Conservation (phyloP, 1,139 yeast species). For the Tardiomyces blankii region DNA sequence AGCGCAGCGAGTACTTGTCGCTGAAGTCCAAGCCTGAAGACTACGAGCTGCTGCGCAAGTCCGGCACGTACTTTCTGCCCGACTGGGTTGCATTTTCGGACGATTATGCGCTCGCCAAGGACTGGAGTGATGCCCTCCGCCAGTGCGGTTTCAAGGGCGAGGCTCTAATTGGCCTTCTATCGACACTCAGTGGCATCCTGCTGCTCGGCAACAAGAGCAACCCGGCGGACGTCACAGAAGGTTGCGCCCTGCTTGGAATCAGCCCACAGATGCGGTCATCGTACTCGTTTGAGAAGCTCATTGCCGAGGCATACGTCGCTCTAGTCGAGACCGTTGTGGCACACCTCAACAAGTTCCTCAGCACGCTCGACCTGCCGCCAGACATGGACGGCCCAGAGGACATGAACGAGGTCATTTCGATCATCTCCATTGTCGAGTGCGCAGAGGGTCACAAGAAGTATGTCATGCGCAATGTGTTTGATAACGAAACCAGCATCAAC, state of each 20-base stretch:
- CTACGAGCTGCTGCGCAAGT: conserved; percentile 23
- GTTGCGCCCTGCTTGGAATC: conserved; percentile 29
- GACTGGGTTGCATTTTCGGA: conserved; percentile 28
- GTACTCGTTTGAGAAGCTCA: conserved; percentile 22
- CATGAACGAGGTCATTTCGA: conserved; percentile 24
- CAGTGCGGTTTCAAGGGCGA: conserved; percentile 27
- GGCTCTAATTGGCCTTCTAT: conserved; percentile 22
- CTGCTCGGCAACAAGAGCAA: conserved; percentile 24
- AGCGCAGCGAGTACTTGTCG: conserved; percentile 21
- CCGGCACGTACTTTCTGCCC: conserved; percentile 25
- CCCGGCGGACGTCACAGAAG: conserved; percentile 27
- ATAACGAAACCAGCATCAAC: conserved; percentile 27
- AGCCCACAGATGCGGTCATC: conserved; percentile 20
- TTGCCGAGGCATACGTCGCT: conserved; percentile 23
- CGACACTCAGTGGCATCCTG: conserved; percentile 28
- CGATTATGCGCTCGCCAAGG: conserved; percentile 29
- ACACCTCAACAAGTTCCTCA: conserved; percentile 24
- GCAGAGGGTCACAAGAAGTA: conserved; percentile 15
- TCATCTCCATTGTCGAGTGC: conserved; percentile 27
- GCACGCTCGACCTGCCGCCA: conserved; percentile 19
- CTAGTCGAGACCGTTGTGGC: conserved; percentile 24
- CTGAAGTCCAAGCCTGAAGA: conserved; percentile 22
- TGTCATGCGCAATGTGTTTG: conserved; percentile 26
- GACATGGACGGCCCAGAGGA: conserved; percentile 14
- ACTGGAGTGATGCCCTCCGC: conserved; percentile 29